Base-by-base conservation (phyloP, 1,284 basidiomycete genomes). In the Ustilago sp. region DNA sequence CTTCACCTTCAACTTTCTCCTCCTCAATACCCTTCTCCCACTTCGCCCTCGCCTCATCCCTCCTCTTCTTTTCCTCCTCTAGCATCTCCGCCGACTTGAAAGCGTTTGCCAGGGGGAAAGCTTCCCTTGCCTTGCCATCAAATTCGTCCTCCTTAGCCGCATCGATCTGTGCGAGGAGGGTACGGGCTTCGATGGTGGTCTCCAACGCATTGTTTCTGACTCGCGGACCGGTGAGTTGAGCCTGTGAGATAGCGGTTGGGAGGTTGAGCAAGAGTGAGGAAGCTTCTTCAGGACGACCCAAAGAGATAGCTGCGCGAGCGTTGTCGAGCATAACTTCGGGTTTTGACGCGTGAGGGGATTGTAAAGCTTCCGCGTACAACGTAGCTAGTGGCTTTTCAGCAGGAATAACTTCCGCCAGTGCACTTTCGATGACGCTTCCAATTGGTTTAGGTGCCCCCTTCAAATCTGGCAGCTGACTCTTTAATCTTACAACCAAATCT, bases 401-500 rank as follows among this genome's bases (percentile, higher is more conserved):
- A 1, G 75, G 67, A 9, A 74, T 35, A 5, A 79, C 59, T 1
- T 73, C 63, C 1, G 56, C 50, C 80, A 84, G 82, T 88, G 88
- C 35, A 85, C 83, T 32, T 88, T 84, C 1, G 86, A 87, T 41
- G 87, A 87, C 51, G 87, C 89, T 38, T 51, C 69, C 58, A 38
- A 75, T 57, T n/a, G 79, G 73, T 31, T 61, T 56, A 0, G 59
- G 66, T 17, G 76, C 68, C 1, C 64, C 65, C 1, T 41, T 41
- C 1, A 79, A 63, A 38, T 77, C 69, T 0, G 74, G 74, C 36
- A 78, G 54, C 9, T 58, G 63, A 69, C 87, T 87, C 36, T 89
- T 89, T 81, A 95, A 89, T 80, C 93, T 89, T 5, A 93, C 88
- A 32, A 92, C 86, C 51, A 92, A 90, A 11, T 91, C 83, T 75